Evolutionary conservation across 2,329 filamentous ascomycete species (phyloP), one percentile per base, ranked within the genome.

Genomic region (Trematosphaeria pertusa): DNA sequence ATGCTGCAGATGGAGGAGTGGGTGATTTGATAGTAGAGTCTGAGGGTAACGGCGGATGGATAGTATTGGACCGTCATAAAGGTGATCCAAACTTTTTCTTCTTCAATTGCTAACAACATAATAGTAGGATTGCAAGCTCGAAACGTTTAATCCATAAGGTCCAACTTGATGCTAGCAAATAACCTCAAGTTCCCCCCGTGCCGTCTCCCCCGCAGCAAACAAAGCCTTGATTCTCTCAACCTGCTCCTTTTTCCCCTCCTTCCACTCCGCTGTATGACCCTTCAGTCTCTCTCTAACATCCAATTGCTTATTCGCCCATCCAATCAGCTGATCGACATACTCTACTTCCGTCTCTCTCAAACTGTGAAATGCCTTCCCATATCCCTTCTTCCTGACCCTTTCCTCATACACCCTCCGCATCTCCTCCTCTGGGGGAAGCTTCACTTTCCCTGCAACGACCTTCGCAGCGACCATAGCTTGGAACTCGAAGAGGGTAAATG

Each of bases 401-500:
- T 63, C 56, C 1, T 56, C 30, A 45, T 78, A 78, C 45, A 78
- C 75, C 0, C 34, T 37, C 28, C 74, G 59, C 74, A 78, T 83
- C 0, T 54, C 67, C 1, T 72, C 68, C 22, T 65, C 39, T 0
- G 62, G 50, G 0, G 85, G 84, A 15, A 87, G 61, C 1, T 58
- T 50, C 0, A 76, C 77, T 22, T 75, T 72, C 0, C 82, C 83
- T 0, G 81, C 73, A 3, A 85, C 75, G 0, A 86, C 79, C 2
- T 81, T 77, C 0, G 85, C 81, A 0, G 87, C 72, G 0, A 78
- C 79, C 52, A 86, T 81, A 0, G 84, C 85, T 61, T 89, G 87
- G 55, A 87, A 87, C 49, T 89, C 86, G 50, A 88, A 89, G 0
- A 88, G 73, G 0, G 83, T 84, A 58, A 88, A 89, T 0, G 86